phyloP scores from a whole-genome alignment of 2,329 filamentous ascomycete genomes.

The Ceratocystiopsis sp. region DNA sequence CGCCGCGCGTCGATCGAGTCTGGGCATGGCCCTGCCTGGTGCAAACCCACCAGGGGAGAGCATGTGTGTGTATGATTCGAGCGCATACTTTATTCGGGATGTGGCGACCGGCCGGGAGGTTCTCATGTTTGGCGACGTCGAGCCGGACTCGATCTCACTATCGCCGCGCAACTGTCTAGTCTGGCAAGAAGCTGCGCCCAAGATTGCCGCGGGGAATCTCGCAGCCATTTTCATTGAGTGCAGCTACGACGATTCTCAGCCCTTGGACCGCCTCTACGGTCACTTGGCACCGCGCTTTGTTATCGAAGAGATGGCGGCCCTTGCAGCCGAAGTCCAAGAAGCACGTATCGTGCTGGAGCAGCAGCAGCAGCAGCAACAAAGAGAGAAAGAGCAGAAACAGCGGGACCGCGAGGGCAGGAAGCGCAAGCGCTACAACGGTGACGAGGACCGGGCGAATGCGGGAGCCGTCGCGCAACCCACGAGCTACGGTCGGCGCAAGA shows the following conservation, averaged over 20 bases:
- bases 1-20: constrained; percentile 1
- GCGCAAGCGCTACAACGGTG: constrained; percentile 39
- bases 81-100: constrained; percentile 84
- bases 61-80: constrained; percentile 66
- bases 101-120: constrained; percentile 55
- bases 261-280: constrained; percentile 66
- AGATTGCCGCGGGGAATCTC: constrained; percentile 56
- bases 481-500: constrained; percentile 8
- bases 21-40: neutral
- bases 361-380: neutral
- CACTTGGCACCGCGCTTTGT: constrained; percentile 76
- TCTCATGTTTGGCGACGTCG: constrained; percentile 88
- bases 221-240: constrained; percentile 88
- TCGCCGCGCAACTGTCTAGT: constrained; percentile 66
- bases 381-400: constrained; percentile 1
- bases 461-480: neutral
- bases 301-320: constrained; percentile 54
- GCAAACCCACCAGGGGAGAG: constrained; percentile 21
- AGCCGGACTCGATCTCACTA: constrained; percentile 73
- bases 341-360: constrained; percentile 19
- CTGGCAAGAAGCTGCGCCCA: constrained; percentile 79
- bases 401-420: constrained; percentile 32
- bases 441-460: constrained; percentile 14
- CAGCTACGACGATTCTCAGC: constrained; percentile 70
- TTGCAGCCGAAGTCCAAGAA: constrained; percentile 55